Percentiles rank a stretch among this genome's conserved stretches.
These are phyloP conservation scores for Mortierella antarctica DNA, from an alignment of 192 early-diverging fungal genomes.

Conservation along the genomic window DNA sequence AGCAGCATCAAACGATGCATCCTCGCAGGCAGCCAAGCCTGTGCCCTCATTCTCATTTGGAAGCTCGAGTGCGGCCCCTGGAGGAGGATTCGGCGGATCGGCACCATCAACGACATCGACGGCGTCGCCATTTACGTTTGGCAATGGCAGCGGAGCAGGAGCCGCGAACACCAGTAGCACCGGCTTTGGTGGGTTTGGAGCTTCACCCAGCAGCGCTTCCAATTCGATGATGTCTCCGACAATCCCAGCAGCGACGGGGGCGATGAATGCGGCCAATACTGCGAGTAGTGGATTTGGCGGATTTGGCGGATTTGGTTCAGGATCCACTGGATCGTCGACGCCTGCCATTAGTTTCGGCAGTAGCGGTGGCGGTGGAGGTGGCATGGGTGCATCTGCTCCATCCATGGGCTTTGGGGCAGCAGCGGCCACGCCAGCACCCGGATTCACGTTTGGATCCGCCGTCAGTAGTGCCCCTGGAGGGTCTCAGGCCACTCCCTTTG, in stretches of 20 bases:
- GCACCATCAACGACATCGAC: not conserved
- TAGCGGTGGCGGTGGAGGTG: not conserved
- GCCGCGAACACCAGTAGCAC: not conserved
- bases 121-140: not conserved
- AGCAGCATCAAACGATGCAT: no score
- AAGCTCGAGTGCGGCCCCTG: not conserved
- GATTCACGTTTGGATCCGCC: conserved; percentile 4
- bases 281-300: conserved; percentile 13
- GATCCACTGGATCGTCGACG: not conserved
- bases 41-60: conserved; percentile 6
- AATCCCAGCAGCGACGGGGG: conserved; percentile 8
- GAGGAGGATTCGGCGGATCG: not conserved
- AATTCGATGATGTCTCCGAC: conserved; percentile 31
- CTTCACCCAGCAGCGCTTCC: not conserved
- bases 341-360: not conserved
- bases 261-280: not conserved
- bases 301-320: conserved; percentile 12
- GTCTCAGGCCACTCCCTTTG: conserved; percentile 1
- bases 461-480: no score
- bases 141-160: not conserved
- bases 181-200: not conserved
- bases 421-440: not conserved
- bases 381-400: not conserved
- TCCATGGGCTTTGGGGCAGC: conserved; percentile 10
- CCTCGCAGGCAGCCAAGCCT: no score